Base-by-base conservation (phyloP, 768 basidiomycete genomes). In the Clitopilus passeckerianus region DNA sequence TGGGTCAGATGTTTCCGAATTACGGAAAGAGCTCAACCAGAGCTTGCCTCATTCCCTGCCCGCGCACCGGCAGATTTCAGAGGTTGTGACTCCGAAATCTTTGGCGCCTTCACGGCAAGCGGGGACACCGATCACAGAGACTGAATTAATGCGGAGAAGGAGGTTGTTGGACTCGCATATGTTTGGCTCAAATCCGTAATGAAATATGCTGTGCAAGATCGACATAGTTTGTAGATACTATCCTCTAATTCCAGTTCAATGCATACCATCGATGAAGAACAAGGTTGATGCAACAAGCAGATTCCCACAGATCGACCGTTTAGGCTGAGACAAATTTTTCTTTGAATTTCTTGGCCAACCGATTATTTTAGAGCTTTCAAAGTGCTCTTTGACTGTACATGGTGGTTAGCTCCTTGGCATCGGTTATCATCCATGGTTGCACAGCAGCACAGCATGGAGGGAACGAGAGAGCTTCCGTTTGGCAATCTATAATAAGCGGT, bases 121-220 rank as follows among this genome's bases (percentile, higher is more conserved):
- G 14, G 87, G 89, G 16, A 85, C 87, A 62, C 86, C 84, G 43
- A 91, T 91, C 59, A 80, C 82, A n/a, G 90, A 93, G 71, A 81
- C 77, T 18, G 91, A 91, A 71, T 70, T 93, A 69, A 87, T 95
- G 80, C 75, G 86, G 65, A 80, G 93, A 65, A 82, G 90, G 56
- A 82, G 93, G 66, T 69, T 95, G 69, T 75, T 95, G 57, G 89
- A 90, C 64, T 80, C 86, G 56, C 87, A 90, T 67, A 85, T 89
- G 54, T 86, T 80, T 67, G 77, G 78, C 61, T 74, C 73, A 68
- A 66, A 63, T 62, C 58, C 63, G 60, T 64, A 61, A 52, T 27
- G n/a, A 37, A 14, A 5, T 41, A 41, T 41, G 37, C 37, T 41
- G 37, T 41, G n/a, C 37, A 12, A 15, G n/a, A n/a, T 41, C 37